These are phyloP conservation scores for Lithospermum erythrorhizon DNA, from an alignment of 257 asterid species.

Conservation along the genomic window DNA sequence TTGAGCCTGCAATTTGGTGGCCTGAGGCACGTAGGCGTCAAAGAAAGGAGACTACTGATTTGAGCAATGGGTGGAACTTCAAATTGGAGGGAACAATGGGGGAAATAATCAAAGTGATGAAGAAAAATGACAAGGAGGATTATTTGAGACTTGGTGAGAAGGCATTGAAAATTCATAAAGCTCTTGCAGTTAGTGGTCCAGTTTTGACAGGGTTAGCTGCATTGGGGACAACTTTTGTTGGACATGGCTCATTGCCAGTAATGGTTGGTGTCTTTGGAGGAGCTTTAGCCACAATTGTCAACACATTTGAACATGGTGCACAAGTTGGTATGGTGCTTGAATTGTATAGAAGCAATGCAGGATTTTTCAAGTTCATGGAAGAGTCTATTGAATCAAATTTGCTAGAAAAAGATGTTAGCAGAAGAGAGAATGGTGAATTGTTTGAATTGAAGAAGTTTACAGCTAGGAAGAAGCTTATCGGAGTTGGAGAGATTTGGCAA, in stretches of 20 bases:
- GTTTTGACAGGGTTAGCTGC: slow-evolving; percentile 53
- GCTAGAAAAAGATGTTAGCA: slow-evolving; percentile 29
- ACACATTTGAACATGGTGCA: slow-evolving; percentile 55
- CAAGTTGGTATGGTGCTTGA: slow-evolving; percentile 80
- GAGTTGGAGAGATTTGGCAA: slow-evolving; percentile 40
- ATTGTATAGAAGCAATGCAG: slow-evolving; percentile 65
- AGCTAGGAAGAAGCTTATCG: slow-evolving; percentile 61
- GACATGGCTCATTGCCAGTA: slow-evolving; percentile 29
- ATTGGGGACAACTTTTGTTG: slow-evolving; percentile 30
- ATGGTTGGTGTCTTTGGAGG: slow-evolving; percentile 44
- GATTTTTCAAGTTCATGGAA: slow-evolving; percentile 52
- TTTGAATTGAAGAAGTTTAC: slow-evolving; percentile 53
- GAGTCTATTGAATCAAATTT: slow-evolving; percentile 44
- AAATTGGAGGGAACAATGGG: slow-evolving; percentile 49
- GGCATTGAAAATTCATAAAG: slow-evolving; percentile 40
- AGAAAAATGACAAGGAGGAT: slow-evolving; percentile 36
- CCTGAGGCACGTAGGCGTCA: slow-evolving; percentile 24
- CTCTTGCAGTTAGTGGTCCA: slow-evolving; percentile 38
- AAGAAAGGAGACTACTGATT: not conserved
- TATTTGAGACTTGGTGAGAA: slow-evolving; percentile 42
- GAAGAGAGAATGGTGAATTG: slow-evolving; percentile 57
- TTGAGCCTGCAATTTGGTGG: slow-evolving; percentile 23
- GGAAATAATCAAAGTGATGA: slow-evolving; percentile 20
- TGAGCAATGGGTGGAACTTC: slow-evolving; percentile 38
- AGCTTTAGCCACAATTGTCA: slow-evolving; percentile 55